Evolutionary conservation across 345 rosid genomes (phyloP).

Genomic region (Salix brachista): DNA sequence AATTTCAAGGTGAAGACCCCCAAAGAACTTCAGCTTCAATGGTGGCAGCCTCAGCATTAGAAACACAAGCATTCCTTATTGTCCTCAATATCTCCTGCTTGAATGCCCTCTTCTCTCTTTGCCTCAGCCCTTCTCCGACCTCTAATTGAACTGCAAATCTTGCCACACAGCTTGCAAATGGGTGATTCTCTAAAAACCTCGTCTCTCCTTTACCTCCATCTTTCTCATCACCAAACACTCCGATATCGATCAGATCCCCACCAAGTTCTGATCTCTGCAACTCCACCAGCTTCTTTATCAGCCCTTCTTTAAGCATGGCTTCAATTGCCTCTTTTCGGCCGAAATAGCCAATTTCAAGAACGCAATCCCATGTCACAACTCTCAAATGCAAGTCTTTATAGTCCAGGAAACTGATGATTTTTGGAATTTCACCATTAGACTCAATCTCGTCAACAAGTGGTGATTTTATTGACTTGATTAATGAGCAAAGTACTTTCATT

Average conservation of each 20-base stretch:
- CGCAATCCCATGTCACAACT: constrained; percentile 43
- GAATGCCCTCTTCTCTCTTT: constrained; percentile 59
- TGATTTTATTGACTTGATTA: constrained; percentile 51
- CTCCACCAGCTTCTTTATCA: constrained; percentile 47
- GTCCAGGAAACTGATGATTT: constrained; percentile 39
- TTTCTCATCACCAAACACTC: constrained; percentile 14
- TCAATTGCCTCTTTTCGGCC: constrained; percentile 66
- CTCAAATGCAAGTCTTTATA: constrained; percentile 38
- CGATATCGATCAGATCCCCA: constrained; percentile 54
- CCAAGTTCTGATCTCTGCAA: constrained; percentile 57
- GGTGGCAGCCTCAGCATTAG: constrained; percentile 64
- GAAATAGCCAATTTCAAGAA: constrained; percentile 60
- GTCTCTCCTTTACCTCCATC: constrained; percentile 1
- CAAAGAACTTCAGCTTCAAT: constrained; percentile 67
- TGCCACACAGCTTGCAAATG: constrained; percentile 67
- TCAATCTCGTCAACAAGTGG: constrained; percentile 59
- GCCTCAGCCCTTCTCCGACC: constrained; percentile 70
- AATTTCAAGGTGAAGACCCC: constrained; percentile 62
- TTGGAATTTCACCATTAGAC: constrained; percentile 43
- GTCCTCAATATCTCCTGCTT: constrained; percentile 47
- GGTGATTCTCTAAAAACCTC: constrained; percentile 42
- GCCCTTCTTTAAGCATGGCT: constrained; percentile 42
- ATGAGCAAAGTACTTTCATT: constrained; percentile 33
- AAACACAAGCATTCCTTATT: constrained; percentile 42
- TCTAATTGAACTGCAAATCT: constrained; percentile 70